Evolutionary conservation across 2,329 filamentous ascomycete genomes (phyloP), one percentile per base, ranked within the genome.

Genomic region (Elsinoe arachidis): DNA sequence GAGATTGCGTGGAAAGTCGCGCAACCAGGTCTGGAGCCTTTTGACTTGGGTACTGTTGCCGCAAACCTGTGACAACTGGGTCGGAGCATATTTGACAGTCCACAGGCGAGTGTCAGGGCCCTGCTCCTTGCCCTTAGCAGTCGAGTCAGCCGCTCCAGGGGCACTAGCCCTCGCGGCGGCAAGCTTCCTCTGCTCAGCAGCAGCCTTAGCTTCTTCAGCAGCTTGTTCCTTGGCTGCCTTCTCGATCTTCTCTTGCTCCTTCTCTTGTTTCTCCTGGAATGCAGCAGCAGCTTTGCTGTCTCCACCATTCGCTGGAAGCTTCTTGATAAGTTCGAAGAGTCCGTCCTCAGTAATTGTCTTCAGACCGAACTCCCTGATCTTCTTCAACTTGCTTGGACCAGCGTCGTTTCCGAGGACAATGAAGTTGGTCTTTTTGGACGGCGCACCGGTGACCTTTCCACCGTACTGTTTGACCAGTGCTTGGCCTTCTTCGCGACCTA

Each of bases 291-390:
- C 91, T 67, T 92, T 91, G 43, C 90, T 88, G 66, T 86, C 83
- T 6, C 95, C 93, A 46, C 95, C 93, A 66, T 90, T 87, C 1
- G 89, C 87, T 38, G 93, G 92, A 55, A 97, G 78, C 46, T 76
- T 78, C 60, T 83, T 80, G 63, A 99, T 95, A 44, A 99, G 79
- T 59, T 88, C 86, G 63, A 96, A 95, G 2, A 99, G 75, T 0
- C 93, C 95, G 63, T 95, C 83, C 69, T 99, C 95, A 65, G 96
- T 86, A 67, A 99, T 96, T 0, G 91, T 95, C 71, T 90, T 96
- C 69, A 97, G 83, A 0, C 83, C 83, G 64, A 87, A 76, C 17
- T 89, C 80, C 58, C 81, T 79, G 63, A 99, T 97, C 63, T 91
- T 96, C 63, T 85, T 78, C 39, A 99, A 78, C 70, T 99, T 99